phyloP scores from a whole-genome alignment of 108 stramenopile species.

The Cylindrotheca fusiformis region DNA sequence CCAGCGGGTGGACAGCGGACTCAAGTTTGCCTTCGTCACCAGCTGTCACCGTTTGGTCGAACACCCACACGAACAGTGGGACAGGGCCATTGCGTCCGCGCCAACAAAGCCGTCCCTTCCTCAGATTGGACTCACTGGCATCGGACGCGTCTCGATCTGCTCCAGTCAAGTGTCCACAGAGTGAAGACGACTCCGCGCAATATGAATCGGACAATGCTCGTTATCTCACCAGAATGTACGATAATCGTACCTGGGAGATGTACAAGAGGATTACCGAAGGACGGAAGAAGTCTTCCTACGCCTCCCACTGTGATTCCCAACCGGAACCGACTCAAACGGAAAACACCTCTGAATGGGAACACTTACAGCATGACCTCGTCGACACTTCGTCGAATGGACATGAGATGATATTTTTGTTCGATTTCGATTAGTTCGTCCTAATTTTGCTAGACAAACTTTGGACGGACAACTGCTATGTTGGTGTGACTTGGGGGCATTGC shows the following conservation, averaged over 20 bases:
- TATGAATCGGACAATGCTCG: conserved; percentile 14
- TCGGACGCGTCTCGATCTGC: conserved; percentile 33
- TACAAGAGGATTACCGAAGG: conserved; percentile 41
- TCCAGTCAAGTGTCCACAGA: conserved; percentile 12
- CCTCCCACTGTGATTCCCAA: neutral
- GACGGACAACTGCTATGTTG: too few species aligned
- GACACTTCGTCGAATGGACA: conserved; percentile 11
- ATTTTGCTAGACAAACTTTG: too few species aligned
- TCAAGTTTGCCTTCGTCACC: too few species aligned
- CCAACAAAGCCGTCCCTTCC: too few species aligned
- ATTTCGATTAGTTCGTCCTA: conserved; percentile 25
- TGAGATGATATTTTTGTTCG: conserved; percentile 29
- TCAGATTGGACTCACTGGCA: too few species aligned
- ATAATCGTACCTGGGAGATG: conserved; percentile 50
- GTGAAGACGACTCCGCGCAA: conserved; percentile 28
- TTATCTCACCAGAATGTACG: conserved; percentile 33
- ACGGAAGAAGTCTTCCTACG: conserved; percentile 6
- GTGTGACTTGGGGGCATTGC: too few species aligned
- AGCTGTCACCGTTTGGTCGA: too few species aligned
- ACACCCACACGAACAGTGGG: too few species aligned
- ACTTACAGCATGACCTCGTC: conserved; percentile 9
- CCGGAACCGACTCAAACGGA: neutral
- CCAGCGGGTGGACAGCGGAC: too few species aligned
- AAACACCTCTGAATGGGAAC: conserved; percentile 8
- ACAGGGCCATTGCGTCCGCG: too few species aligned